These are phyloP conservation scores for Xenoacremonium recifei DNA, from an alignment of 2,329 filamentous ascomycete genomes.

Conservation along the genomic window DNA sequence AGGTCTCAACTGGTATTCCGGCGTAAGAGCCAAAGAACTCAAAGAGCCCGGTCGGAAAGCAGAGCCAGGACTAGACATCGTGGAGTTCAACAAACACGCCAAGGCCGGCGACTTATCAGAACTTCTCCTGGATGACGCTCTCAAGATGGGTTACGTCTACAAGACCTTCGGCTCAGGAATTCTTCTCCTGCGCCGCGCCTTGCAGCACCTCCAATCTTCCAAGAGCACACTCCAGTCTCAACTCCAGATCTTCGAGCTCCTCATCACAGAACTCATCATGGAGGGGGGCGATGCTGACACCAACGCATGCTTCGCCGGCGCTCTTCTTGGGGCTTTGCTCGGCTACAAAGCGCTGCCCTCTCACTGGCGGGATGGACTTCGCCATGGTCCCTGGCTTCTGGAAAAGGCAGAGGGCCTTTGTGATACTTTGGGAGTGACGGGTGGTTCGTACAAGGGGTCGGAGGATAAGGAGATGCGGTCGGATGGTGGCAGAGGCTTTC, in stretches of 20 bases:
- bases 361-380: slow-evolving; percentile 49
- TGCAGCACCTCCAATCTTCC: slow-evolving; percentile 30
- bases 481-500: slow-evolving; percentile 40
- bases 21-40: slow-evolving; percentile 16
- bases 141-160: slow-evolving; percentile 53
- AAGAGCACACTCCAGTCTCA: slow-evolving; percentile 15
- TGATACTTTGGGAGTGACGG: slow-evolving; percentile 34
- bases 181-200: slow-evolving; percentile 41
- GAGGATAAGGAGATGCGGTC: slow-evolving; percentile 39
- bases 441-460: slow-evolving; percentile 31
- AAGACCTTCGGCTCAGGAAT: slow-evolving; percentile 51
- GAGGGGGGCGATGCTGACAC: slow-evolving; percentile 54
- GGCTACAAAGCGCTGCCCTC: slow-evolving; percentile 45
- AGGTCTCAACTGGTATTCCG: slow-evolving; percentile 38
- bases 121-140: slow-evolving; percentile 42
- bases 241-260: slow-evolving; percentile 39
- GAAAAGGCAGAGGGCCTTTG: slow-evolving; percentile 42
- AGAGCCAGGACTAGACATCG: slow-evolving; percentile 34
- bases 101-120: slow-evolving; percentile 35
- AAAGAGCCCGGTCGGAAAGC: slow-evolving; percentile 23
- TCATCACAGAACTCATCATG: slow-evolving; percentile 49
- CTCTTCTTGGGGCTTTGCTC: slow-evolving; percentile 46
- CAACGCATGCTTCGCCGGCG: slow-evolving; percentile 52
- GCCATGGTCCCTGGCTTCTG: slow-evolving; percentile 43
- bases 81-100: slow-evolving; percentile 41